Evolutionary conservation across 2,329 filamentous ascomycete genomes (phyloP), one percentile per base, ranked within the genome.

Genomic region (Diaporthe ampelina): DNA sequence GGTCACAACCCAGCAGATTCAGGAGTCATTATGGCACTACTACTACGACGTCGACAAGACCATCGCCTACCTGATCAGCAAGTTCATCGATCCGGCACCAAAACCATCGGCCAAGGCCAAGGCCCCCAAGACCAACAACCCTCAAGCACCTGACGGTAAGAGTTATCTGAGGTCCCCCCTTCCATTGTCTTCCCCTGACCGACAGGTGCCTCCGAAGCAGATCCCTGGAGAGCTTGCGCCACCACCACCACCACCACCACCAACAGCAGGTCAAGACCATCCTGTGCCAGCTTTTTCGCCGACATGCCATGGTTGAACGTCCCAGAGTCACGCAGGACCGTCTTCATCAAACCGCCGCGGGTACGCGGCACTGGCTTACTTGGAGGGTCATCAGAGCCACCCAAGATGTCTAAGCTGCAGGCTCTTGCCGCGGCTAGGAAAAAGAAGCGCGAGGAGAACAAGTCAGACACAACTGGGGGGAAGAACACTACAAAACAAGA

Each of bases 21-120:
- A 97, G 81, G 96, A 98, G 76, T 90, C 95, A 0, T 84, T 99
- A 21, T 98, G 95, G 95, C 91, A 99, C 83, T 98, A 98, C 83
- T 98, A 96, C 82, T 98, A 95, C 81, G 95, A 99, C 79, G 88
- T 98, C 40, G 93, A 92, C 73, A 98, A 98, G 83, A 91, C 94
- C 0, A 93, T 97, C 50, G 88, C 90, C 73, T 98, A 97, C 80
- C 84, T 99, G 74, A 90, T 91, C 76, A 93, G 92, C 88, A 92
- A 87, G 43, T 90, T 86, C 77, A 85, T 90, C 77, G 83, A 85
- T 10, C 85, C 85, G 58, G 80, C 85, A 24, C 77, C 79, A 32
- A 80, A 82, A 21, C 88, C 88, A 78, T 78, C 83, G 13, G 74
- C 79, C 10, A 85, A 81, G 79, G 80, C 74, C 81, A 83, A 75